Evolutionary conservation across 1,284 basidiomycete species (phyloP).

Genomic region (Microbotryum silenes-acaulis): DNA sequence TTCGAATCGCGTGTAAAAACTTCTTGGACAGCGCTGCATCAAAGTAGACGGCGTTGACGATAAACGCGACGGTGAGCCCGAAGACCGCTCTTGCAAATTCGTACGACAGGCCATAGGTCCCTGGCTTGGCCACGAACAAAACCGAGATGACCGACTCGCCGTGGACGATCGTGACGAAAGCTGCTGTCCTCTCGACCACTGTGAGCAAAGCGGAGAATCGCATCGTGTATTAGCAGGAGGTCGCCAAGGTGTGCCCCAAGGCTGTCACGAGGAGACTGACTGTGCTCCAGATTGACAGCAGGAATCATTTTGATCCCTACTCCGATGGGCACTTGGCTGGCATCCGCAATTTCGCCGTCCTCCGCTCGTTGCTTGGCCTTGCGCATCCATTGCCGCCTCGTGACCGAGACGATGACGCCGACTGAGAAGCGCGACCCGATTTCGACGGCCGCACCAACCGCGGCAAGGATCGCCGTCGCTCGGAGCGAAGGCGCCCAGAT

Average conservation of each 20-base stretch:
- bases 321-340: neutral
- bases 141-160: slow-evolving; percentile 1
- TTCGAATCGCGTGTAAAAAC: slow-evolving; percentile 4
- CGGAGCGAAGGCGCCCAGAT: neutral
- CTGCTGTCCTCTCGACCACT: slow-evolving; percentile 3
- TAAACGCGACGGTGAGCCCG: neutral
- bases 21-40: slow-evolving; percentile 3
- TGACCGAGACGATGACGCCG: neutral
- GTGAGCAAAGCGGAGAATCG: too few species aligned
- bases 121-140: slow-evolving; percentile 1
- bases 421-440: neutral
- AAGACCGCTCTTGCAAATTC: neutral
- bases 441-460: neutral
- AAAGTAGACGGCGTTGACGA: neutral
- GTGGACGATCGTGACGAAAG: slow-evolving; percentile 1
- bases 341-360: neutral
- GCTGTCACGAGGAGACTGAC: too few species aligned
- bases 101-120: neutral
- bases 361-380: neutral
- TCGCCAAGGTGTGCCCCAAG: too few species aligned
- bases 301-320: neutral
- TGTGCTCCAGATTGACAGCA: slow-evolving; percentile 3
- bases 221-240: too few species aligned
- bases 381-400: neutral
- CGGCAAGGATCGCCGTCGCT: neutral